Evolutionary conservation across 1,139 yeast genomes (phyloP).

Genomic region (Debaryomyces coudertii): DNA sequence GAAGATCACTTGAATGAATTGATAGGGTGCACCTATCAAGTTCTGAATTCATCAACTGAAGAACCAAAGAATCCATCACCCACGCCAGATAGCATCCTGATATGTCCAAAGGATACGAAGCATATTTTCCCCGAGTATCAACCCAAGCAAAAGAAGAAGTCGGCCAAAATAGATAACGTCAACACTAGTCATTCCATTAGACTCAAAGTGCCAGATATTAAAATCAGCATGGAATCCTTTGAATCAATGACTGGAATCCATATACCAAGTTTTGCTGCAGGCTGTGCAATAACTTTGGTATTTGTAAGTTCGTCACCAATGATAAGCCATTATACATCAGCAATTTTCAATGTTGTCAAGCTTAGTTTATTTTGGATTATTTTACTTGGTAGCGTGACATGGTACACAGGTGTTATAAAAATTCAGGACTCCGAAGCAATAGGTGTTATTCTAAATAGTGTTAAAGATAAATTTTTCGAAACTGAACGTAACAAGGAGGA

Average conservation of each 20-base stretch:
- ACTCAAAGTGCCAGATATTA: neutral
- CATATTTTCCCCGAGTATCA: neutral
- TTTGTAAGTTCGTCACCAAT: slow-evolving; percentile 26
- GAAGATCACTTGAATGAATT: slow-evolving; percentile 36
- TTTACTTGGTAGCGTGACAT: slow-evolving; percentile 28
- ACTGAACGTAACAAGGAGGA: slow-evolving; percentile 11
- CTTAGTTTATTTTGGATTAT: slow-evolving; percentile 30
- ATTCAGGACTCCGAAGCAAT: slow-evolving; percentile 24
- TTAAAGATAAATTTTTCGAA: slow-evolving; percentile 15
- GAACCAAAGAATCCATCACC: neutral
- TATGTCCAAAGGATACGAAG: neutral
- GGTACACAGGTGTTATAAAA: slow-evolving; percentile 37
- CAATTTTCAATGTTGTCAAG: slow-evolving; percentile 26
- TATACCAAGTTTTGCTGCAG: slow-evolving; percentile 38
- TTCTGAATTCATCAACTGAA: slow-evolving; percentile 16
- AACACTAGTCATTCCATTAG: neutral
- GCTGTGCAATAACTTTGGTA: slow-evolving; percentile 27
- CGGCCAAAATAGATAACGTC: neutral
- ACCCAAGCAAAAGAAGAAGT: slow-evolving; percentile 11
- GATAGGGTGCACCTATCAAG: slow-evolving; percentile 30
- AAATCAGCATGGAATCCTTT: neutral
- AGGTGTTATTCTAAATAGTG: slow-evolving; percentile 12
- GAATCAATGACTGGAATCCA: slow-evolving; percentile 23
- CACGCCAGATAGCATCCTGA: neutral
- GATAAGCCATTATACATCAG: slow-evolving; percentile 24